phyloP scores from a whole-genome alignment of 768 basidiomycete species.

The Psilocybe sp. region DNA sequence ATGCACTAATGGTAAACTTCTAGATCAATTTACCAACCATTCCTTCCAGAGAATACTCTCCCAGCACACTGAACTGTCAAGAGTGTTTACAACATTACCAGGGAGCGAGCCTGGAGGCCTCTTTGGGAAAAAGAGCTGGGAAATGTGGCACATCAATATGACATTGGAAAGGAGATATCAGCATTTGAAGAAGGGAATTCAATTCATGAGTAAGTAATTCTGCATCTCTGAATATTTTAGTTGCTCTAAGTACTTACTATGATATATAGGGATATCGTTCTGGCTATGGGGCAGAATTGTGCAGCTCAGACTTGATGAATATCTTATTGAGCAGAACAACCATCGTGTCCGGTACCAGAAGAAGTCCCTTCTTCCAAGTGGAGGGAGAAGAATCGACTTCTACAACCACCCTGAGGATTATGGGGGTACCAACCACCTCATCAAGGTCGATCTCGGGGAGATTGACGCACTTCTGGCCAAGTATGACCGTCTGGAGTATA shows the following conservation, averaged over 20 bases:
- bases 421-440: conserved; percentile 13
- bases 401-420: conserved; percentile 18
- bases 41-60: conserved; percentile 13
- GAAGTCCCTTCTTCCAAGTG: conserved; percentile 18
- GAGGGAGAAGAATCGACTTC: conserved; percentile 19
- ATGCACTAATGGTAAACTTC: background rate
- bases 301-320: conserved; percentile 15
- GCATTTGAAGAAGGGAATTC: conserved; percentile 17
- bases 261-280: conserved; percentile 14
- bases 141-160: conserved; percentile 20
- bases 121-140: conserved; percentile 23
- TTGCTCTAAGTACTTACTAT: background rate
- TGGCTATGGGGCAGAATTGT: conserved; percentile 25
- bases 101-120: conserved; percentile 24
- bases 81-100: conserved; percentile 26
- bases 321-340: conserved; percentile 9
- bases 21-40: conserved; percentile 16
- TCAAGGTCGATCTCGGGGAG: conserved; percentile 13
- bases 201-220: conserved; percentile 18
- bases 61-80: conserved; percentile 21
- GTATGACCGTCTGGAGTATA: conserved; percentile 7
- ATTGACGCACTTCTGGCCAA: conserved; percentile 3
- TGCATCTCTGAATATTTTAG: background rate
- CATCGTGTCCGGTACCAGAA: conserved; percentile 20
- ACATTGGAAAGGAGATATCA: conserved; percentile 12